A percentile compares a stretch with the other conserved stretches of the same genome.
phyloP scores from a whole-genome alignment of 2,329 filamentous ascomycete genomes.

The Dactylellina cionopaga region DNA sequence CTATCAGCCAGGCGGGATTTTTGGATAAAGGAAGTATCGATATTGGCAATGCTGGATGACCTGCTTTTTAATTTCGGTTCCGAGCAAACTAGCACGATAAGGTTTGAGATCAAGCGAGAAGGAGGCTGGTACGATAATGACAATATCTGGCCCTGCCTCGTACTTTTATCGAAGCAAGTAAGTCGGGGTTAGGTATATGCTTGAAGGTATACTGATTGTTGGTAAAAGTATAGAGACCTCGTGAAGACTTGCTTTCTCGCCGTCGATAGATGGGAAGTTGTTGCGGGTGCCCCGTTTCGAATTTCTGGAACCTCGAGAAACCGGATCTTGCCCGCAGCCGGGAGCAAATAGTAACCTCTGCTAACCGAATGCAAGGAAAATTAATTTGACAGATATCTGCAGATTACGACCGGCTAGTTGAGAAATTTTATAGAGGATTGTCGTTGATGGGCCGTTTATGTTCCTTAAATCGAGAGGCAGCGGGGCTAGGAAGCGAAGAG shows the following conservation, averaged over 20 bases:
- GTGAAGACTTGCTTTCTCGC: constrained; percentile 15
- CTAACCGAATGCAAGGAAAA: constrained; percentile 47
- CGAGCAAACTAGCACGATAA: constrained; percentile 45
- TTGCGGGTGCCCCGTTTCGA: constrained; percentile 41
- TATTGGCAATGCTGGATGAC: constrained; percentile 32
- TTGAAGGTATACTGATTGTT: not conserved
- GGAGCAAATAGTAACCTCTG: constrained; percentile 37
- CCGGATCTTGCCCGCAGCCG: not conserved
- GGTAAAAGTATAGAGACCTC: constrained; percentile 36
- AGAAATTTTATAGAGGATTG: constrained; percentile 27
- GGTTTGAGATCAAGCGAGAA: constrained; percentile 53
- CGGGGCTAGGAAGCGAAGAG: constrained; percentile 48
- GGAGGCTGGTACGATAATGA: constrained; percentile 41
- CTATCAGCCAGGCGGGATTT: constrained; percentile 30
- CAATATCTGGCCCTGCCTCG: constrained; percentile 23
- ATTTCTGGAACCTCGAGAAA: constrained; percentile 43
- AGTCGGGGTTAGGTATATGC: too few relatives aligned
- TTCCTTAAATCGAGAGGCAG: constrained; percentile 26
- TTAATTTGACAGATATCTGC: constrained; percentile 47
- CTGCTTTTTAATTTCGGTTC: constrained; percentile 53
- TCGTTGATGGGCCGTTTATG: constrained; percentile 40
- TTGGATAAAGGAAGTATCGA: constrained; percentile 44
- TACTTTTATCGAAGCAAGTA: too few relatives aligned
- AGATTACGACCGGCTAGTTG: constrained; percentile 16
- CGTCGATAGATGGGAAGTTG: constrained; percentile 18